Conservation (phyloP, 208 protist genomes). For the Herpetomonas tarakana region DNA sequence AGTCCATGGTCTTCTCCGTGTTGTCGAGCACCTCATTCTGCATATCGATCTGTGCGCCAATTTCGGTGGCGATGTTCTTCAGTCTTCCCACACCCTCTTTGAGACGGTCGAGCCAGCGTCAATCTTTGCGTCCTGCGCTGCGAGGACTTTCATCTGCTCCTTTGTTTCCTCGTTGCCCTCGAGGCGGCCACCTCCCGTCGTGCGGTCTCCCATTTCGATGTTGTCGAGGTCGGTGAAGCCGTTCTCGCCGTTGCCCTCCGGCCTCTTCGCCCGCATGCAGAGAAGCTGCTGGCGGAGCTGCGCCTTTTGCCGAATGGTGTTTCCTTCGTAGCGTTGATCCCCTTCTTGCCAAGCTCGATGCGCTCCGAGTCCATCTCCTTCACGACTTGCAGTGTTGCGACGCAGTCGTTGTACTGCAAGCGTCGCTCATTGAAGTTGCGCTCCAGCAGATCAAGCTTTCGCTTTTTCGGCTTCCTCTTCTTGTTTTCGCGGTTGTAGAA, state of each 20-base stretch:
- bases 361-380: slow-evolving; percentile 50
- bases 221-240: slow-evolving; percentile 17
- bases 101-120: slow-evolving; percentile 57
- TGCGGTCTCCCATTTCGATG: slow-evolving; percentile 39
- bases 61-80: slow-evolving; percentile 46
- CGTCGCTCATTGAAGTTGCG: slow-evolving; percentile 32
- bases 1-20: slow-evolving; percentile 56
- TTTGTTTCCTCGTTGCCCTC: slow-evolving; percentile 57
- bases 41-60: slow-evolving; percentile 61
- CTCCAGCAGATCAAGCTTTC: slow-evolving; percentile 42
- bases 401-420: slow-evolving; percentile 43
- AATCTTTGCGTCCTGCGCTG: slow-evolving; percentile 60
- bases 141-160: slow-evolving; percentile 61
- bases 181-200: slow-evolving; percentile 55
- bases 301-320: slow-evolving; percentile 42
- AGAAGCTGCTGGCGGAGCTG: slow-evolving; percentile 55
- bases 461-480: slow-evolving; percentile 46
- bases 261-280: slow-evolving; percentile 39
- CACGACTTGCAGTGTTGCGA: slow-evolving; percentile 44
- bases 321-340: slow-evolving; percentile 37
- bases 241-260: slow-evolving; percentile 12
- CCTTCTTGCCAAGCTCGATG: slow-evolving; percentile 18
- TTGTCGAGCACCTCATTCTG: slow-evolving; percentile 67
- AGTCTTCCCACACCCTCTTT: slow-evolving; percentile 52
- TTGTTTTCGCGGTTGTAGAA: slow-evolving; percentile 35